Evolutionary conservation across 345 rosid species (phyloP), one percentile per base, ranked within the genome.

Genomic region (Raphanus sativus): DNA sequence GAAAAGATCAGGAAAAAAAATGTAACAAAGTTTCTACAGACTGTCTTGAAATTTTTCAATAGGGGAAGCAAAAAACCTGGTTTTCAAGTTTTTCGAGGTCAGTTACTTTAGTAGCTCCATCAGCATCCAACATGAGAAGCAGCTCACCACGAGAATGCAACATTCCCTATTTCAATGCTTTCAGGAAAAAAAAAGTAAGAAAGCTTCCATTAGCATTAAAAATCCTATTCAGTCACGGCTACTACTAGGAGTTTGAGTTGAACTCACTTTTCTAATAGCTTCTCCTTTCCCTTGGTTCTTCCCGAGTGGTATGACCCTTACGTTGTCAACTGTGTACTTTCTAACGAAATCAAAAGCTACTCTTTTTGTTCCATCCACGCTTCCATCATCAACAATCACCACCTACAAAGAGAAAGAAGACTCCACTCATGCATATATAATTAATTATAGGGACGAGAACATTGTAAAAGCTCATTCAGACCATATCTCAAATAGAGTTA

Each of bases 91-190:
- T 95, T 86, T 95, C 96, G 26, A 95, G 83, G 84, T 92, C 98
- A 25, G 84, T 83, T 73, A 93, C 87, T 89, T 93, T 87, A 71
- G 99, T 95, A n/a, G 99, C 99, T 13, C 99, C 99, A 85, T 95
- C 99, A 71, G 99, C 99, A 87, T 95, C 99, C 81, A 95, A 85
- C 99, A 95, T 95, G 65, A 95, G 83, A 81, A 95, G 97, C 67
- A 95, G 74, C 81, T 93, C 94, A 71, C 99, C 99, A 80, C 97
- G 98, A 24, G 96, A 87, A 90, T 95, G 97, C 83, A 95, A 89
- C 98, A 95, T 95, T 78, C 99, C 99, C 99, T 95, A 91, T 88
- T 89, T 89, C 82, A 81, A 84, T 84, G 97, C 94, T 89, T 93
- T 85, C 97, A 70, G 81, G 33, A 5, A 85, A 32, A 82, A 85